Base-by-base conservation (phyloP, 495 filamentous ascomycete species). In the Xylaria intraflava region DNA sequence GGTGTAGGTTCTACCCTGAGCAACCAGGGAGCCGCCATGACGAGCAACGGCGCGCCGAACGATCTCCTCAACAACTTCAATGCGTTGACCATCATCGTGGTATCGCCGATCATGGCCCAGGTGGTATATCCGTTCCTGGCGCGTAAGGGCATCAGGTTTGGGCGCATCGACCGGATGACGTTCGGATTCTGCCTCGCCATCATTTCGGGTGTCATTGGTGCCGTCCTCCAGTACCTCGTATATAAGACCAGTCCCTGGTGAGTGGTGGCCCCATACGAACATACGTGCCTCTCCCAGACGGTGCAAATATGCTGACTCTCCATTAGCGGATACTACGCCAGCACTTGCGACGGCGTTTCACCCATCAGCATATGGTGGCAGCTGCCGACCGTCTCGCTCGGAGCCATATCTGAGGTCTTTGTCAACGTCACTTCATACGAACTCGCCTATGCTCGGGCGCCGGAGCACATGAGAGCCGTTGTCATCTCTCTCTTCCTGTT, bases 151-250 rank as follows among this genome's bases (percentile, higher is more conserved):
- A 84, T 87, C 59, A 70, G 68, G 33, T 81, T 86, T 66, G 73
- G 67, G 33, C 83, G 82, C 33, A 84, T 88, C 61, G 79, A 73
- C 46, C 80, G 85, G 55, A 88, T 89, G 65, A 72, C 79, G 3
- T 64, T 79, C 10, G 85, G 84, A 1, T 88, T 88, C 74, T 61
- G 79, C 33, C 65, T 84, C 36, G 81, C 77, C 47, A 73, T 72
- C 11, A 56, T 82, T 2, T 46, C 42, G 9, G 42, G 51, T 46
- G 30, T 46, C 9, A 76, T 72, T 60, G 82, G 82, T 22, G 81
- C 84, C 23, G 77, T 86, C 49, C 76, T 87, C 12, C 85, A 89
- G 62, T 76, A 81, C 52, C 70, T 78, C 55, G 85, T 87, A 65
- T 86, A 86, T 69, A 66, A 70, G 27, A 69, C 77, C 16, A 70